Conservation (phyloP, 805 yeast species). For the Yueomyces sinensis region DNA sequence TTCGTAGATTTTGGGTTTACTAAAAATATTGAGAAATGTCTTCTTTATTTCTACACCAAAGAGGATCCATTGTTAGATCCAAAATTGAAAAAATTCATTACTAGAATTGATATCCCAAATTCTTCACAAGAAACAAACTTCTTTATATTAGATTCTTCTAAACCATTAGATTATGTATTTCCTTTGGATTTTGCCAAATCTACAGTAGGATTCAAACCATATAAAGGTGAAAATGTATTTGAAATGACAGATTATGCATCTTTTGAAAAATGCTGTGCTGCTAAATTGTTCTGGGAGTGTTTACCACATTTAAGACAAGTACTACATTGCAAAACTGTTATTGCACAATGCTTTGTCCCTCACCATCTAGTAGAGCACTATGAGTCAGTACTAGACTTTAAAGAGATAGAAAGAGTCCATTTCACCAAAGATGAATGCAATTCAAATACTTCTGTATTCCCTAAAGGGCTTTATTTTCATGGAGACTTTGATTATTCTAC, state of each 20-base stretch:
- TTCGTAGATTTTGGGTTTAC: conserved; percentile 18
- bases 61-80: background rate
- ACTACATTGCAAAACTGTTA: conserved; percentile 5
- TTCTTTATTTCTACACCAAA: conserved; percentile 13
- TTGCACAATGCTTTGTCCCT: conserved; percentile 34
- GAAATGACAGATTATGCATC: conserved; percentile 44
- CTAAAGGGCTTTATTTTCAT: too few relatives aligned
- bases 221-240: too few relatives aligned
- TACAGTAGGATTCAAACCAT: conserved; percentile 25
- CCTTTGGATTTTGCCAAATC: conserved; percentile 17
- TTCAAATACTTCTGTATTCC: too few relatives aligned
- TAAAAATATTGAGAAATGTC: conserved; percentile 9
- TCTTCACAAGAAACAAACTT: background rate
- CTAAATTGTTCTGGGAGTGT: conserved; percentile 3
- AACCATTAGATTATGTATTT: background rate
- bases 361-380: conserved; percentile 38
- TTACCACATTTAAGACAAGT: conserved; percentile 8
- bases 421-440: too few relatives aligned
- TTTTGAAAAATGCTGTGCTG: conserved; percentile 17
- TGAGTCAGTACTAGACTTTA: conserved; percentile 27
- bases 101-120: background rate
- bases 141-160: background rate
- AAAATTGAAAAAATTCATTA: background rate
- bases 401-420: conserved; percentile 1
- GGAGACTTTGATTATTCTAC: too few relatives aligned